A percentile compares a stretch with the other conserved stretches of the same genome.
These are phyloP conservation scores for Tolypocladium guangdongense DNA, from an alignment of 2,329 filamentous ascomycete genomes.

Conservation along the genomic window DNA sequence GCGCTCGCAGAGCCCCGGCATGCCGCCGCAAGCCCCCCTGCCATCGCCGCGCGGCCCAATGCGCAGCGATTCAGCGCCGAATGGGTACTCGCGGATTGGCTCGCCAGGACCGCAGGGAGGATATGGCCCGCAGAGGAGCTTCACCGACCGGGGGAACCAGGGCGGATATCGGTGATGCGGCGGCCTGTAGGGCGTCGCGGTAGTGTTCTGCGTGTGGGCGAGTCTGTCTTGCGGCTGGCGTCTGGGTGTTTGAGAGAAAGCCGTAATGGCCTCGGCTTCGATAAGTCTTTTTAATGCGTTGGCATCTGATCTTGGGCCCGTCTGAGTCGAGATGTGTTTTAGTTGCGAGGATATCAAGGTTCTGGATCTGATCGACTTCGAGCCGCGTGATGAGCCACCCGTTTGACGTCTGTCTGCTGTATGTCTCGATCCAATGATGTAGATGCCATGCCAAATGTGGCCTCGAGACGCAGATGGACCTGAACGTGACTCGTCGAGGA, in stretches of 20 bases:
- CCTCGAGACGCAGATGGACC: no score
- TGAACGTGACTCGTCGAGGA: no score
- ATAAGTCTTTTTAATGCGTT: not conserved
- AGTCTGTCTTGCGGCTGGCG: not conserved
- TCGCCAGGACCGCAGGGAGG: slow-evolving; percentile 7
- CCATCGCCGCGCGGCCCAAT: slow-evolving; percentile 3
- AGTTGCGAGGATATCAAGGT: not conserved
- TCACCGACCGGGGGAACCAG: slow-evolving; percentile 2
- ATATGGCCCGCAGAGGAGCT: slow-evolving; percentile 7
- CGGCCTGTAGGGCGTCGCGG: not conserved
- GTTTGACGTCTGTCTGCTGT: no score
- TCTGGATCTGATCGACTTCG: not conserved
- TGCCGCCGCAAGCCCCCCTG: not conserved
- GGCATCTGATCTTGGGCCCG: not conserved
- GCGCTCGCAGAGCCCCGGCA: slow-evolving; percentile 2
- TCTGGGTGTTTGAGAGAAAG: not conserved
- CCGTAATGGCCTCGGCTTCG: not conserved
- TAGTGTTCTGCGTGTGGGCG: not conserved
- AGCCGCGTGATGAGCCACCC: no score
- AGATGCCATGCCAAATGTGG: no score
- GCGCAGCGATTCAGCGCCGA: slow-evolving; percentile 3
- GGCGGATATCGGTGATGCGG: not conserved
- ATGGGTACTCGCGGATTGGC: slow-evolving; percentile 3
- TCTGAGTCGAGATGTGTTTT: not conserved
- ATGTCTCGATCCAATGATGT: no score